phyloP scores from a whole-genome alignment of 352 stramenopile genomes.

The Pythium dissimile region DNA sequence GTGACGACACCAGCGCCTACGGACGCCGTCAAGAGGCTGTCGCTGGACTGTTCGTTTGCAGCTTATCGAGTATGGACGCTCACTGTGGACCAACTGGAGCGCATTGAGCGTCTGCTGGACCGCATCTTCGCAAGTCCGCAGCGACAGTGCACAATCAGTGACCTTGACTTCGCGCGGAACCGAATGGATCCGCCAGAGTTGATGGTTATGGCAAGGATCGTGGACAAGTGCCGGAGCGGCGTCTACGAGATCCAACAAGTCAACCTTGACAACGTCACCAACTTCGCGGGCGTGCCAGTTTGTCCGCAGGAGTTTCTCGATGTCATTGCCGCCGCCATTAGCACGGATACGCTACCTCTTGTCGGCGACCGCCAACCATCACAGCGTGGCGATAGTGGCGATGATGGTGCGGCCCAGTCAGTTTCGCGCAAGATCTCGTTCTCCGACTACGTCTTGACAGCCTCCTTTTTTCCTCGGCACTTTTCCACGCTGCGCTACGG shows the following conservation, averaged over 20 bases:
- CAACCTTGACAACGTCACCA: background rate
- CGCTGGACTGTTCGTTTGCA: background rate
- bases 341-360: background rate
- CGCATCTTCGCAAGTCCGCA: background rate
- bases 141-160: background rate
- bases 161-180: background rate
- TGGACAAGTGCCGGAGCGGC: background rate
- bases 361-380: too few relatives aligned
- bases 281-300: too few relatives aligned
- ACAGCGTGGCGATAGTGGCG: too few relatives aligned
- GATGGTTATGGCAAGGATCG: background rate
- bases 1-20: background rate
- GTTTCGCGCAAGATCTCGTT: background rate
- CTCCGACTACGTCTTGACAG: background rate
- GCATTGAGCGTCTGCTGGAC: background rate
- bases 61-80: background rate
- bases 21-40: background rate
- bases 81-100: background rate
- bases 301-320: background rate
- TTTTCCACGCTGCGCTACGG: slow-evolving; percentile 1
- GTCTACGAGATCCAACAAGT: background rate
- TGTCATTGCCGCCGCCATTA: background rate
- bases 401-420: background rate
- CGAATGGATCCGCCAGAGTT: background rate
- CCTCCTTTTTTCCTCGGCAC: background rate